These are phyloP conservation scores for Podospora fimiseda DNA, from an alignment of 495 filamentous ascomycete genomes.

Conservation along the genomic window DNA sequence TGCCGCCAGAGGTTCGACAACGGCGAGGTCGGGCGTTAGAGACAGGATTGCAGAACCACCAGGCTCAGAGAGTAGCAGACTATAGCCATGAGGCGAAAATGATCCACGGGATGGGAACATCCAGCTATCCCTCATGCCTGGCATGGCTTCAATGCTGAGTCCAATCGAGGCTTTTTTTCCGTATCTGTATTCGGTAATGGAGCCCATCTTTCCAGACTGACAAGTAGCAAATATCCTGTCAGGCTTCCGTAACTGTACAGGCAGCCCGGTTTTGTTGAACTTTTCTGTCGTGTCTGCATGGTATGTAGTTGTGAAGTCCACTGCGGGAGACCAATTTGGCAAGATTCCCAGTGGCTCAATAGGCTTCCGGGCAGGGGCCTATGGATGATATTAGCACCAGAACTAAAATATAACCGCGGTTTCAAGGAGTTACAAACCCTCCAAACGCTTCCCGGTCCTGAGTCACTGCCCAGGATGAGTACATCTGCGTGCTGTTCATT, in stretches of 20 bases:
- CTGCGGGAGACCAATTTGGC: slow-evolving; percentile 77
- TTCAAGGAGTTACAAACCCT: no score
- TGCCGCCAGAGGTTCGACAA: slow-evolving; percentile 27
- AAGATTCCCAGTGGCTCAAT: slow-evolving; percentile 42
- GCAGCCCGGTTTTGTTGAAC: slow-evolving; percentile 11
- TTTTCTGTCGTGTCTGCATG: slow-evolving; percentile 7
- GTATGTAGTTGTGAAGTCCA: slow-evolving; percentile 57
- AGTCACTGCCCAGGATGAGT: slow-evolving; percentile 72
- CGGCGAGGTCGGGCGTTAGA: slow-evolving; percentile 33
- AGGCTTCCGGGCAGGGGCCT: slow-evolving; percentile 38
- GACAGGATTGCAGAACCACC: slow-evolving; percentile 35
- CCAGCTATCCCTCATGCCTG: slow-evolving; percentile 41
- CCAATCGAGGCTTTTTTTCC: slow-evolving; percentile 64
- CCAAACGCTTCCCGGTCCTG: slow-evolving; percentile 74
- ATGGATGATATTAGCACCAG: slow-evolving; percentile 12
- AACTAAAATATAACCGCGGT: neutral
- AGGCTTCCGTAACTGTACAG: slow-evolving; percentile 20
- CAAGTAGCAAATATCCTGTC: slow-evolving; percentile 55
- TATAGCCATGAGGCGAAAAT: slow-evolving; percentile 20
- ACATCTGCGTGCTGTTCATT: slow-evolving; percentile 57
- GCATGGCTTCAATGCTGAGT: slow-evolving; percentile 42
- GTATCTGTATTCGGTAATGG: slow-evolving; percentile 63
- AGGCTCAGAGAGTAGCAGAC: slow-evolving; percentile 46
- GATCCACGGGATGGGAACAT: slow-evolving; percentile 26
- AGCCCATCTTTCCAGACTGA: slow-evolving; percentile 52